These are phyloP conservation scores for Sporobolomyces roseus DNA, from an alignment of 768 basidiomycete genomes.

Conservation along the genomic window DNA sequence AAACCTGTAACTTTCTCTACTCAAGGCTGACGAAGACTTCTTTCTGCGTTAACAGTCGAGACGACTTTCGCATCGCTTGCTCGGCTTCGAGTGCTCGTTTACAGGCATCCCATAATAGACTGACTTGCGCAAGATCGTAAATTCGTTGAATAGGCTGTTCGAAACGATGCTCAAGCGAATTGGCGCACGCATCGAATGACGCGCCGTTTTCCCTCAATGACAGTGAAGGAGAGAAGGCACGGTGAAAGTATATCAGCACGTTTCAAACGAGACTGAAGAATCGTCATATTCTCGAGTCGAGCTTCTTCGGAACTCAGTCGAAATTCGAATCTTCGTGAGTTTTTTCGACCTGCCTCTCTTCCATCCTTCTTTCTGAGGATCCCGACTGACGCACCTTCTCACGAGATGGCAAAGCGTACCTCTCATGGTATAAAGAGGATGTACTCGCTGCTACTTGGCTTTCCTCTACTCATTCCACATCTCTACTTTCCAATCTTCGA, in stretches of 20 bases:
- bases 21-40: too few relatives aligned
- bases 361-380: conserved; percentile 13
- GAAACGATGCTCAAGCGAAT: too few relatives aligned
- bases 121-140: too few relatives aligned
- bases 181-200: too few relatives aligned
- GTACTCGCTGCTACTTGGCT: not conserved
- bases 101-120: too few relatives aligned
- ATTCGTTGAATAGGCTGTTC: too few relatives aligned
- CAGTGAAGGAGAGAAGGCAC: too few relatives aligned
- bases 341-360: conserved; percentile 20
- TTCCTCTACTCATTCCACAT: not conserved
- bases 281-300: conserved; percentile 4
- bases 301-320: not conserved
- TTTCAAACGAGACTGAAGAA: not conserved
- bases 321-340: not conserved
- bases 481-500: not conserved
- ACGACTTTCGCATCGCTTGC: too few relatives aligned
- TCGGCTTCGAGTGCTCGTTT: too few relatives aligned
- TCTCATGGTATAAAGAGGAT: not conserved
- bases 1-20: too few relatives aligned
- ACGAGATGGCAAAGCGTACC: conserved; percentile 5
- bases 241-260: not conserved
- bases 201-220: too few relatives aligned
- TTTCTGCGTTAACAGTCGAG: too few relatives aligned
- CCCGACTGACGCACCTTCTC: conserved; percentile 1